Evolutionary conservation across 2,329 filamentous ascomycete genomes (phyloP).

Genomic region (Aspergillus sp.): DNA sequence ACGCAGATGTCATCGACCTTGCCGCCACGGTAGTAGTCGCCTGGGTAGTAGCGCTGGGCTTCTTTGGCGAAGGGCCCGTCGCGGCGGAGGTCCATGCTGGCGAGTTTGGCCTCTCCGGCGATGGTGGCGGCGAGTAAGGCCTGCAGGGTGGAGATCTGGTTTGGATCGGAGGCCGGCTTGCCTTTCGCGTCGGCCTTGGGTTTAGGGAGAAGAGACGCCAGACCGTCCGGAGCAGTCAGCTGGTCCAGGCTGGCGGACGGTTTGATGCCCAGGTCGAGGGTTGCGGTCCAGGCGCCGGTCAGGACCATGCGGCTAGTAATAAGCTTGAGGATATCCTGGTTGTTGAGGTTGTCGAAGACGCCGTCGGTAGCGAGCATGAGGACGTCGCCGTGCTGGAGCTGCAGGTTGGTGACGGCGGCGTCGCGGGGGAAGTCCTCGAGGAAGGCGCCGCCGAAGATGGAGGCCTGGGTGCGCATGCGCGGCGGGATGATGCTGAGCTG

Average conservation of each 20-base stretch:
- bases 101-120: conserved; percentile 76
- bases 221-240: conserved; percentile 50
- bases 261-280: conserved; percentile 57
- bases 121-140: conserved; percentile 76
- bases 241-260: conserved; percentile 60
- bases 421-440: conserved; percentile 82
- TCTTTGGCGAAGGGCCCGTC: conserved; percentile 95
- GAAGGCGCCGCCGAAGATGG: conserved; percentile 77
- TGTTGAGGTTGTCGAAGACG: conserved; percentile 92
- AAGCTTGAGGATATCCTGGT: conserved; percentile 80
- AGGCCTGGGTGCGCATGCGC: conserved; percentile 72
- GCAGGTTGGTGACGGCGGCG: conserved; percentile 73
- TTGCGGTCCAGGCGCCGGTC: conserved; percentile 70
- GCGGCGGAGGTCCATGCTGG: conserved; percentile 74
- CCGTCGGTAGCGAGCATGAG: conserved; percentile 93
- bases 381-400: conserved; percentile 84
- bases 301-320: conserved; percentile 73
- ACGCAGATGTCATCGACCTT: conserved; percentile 96
- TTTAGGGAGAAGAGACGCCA: conserved; percentile 25
- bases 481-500: conserved; percentile 87
- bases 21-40: conserved; percentile 83
- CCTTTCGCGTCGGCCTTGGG: conserved; percentile 7
- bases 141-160: conserved; percentile 60
- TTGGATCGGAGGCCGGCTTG: conserved; percentile 11
- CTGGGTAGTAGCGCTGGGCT: conserved; percentile 81